Base-by-base conservation (phyloP, 352 stramenopile species). In the Globisporangium barbulae region DNA sequence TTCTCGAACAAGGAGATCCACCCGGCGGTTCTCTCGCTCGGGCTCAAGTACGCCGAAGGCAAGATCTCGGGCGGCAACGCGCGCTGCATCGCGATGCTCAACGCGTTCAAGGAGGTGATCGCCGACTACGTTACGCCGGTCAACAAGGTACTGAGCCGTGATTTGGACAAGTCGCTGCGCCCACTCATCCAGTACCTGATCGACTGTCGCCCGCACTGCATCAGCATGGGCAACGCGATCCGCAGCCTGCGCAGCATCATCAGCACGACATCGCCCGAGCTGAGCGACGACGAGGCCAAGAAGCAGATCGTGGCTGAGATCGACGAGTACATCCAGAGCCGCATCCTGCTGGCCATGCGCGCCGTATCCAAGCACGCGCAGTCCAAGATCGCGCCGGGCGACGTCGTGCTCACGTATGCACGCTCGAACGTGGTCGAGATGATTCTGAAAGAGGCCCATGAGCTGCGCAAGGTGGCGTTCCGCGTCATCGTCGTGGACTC, bases 161-260 rank as follows among this genome's bases (percentile, higher is more conserved):
- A 97, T 45, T 63, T 97, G 57, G 88, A 96, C 70, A 92, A 94
- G 69, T 72, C 77, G 72, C 79, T 98, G 17, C 97, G 97, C 66
- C 91, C 92, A 25, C 74, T 94, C 15, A 98, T 98, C 73, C 88
- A 98, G 71, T 98, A 98, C 70, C 88, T 98, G 59, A 98, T 96
- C 52, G 78, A 98, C 68, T 98, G 94, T 73, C 85, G 95, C 33
- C 91, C 92, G 31, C 94, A 98, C 68, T 93, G 80, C 19, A 94
- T 98, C 21, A 95, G 87, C 64, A 99, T 98, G 96, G 93, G 94
- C 25, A 98, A 98, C 69, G 93, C 96, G 6, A 98, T 98, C 74
- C 82, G 82, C 33, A 79, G 80, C 22, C 62, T 98, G n/a, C 95
- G 97, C 67, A 80, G 87, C 19, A 84, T 94, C 10, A 94, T 98